A percentile compares a stretch with the other conserved stretches of the same genome.
Conservation (phyloP, 2,329 filamentous ascomycete genomes). For the Epichloe bromicola region DNA sequence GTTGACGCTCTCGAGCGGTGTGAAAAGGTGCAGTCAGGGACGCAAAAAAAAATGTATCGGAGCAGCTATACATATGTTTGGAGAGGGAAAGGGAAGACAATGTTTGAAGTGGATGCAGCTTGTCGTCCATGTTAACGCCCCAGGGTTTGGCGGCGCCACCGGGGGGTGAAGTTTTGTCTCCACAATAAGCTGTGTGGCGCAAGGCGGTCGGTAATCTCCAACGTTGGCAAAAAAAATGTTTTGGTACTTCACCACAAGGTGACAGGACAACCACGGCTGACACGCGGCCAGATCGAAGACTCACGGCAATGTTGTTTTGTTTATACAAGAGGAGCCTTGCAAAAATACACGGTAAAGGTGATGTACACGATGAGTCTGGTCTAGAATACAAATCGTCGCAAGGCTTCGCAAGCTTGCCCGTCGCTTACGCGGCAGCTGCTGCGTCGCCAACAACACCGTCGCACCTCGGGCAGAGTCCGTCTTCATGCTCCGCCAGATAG, state of each 20-base stretch:
- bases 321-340: no score
- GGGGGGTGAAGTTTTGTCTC: no score
- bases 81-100: not conserved
- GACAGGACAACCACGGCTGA: no score
- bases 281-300: no score
- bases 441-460: slow-evolving; percentile 41
- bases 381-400: not conserved
- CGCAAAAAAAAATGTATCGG: not conserved
- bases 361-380: not conserved
- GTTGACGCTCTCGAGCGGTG: not conserved
- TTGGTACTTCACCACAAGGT: no score
- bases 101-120: not conserved
- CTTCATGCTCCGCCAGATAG: slow-evolving; percentile 56
- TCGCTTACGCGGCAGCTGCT: slow-evolving; percentile 4
- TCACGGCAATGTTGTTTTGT: no score
- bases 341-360: no score
- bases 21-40: not conserved
- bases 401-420: not conserved
- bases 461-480: slow-evolving; percentile 61
- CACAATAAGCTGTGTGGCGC: no score
- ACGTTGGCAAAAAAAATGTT: no score
- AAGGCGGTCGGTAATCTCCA: no score
- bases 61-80: not conserved
- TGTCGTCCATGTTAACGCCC: no score
- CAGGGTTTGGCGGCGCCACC: no score